Base-by-base conservation (phyloP, 306 rosid genomes). In the Cicer arietinum region DNA sequence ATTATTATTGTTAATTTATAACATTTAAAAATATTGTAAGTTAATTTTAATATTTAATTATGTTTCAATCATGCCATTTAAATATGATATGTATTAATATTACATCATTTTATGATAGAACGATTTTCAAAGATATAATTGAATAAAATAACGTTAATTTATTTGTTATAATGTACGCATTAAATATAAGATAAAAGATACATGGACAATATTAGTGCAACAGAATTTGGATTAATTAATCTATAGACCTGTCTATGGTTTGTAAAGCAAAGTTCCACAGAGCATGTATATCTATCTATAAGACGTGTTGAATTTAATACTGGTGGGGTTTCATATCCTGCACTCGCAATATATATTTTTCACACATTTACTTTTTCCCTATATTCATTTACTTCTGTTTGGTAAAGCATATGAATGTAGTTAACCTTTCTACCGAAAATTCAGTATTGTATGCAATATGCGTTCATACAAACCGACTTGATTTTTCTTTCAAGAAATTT, bases 341-440 rank as follows among this genome's bases (percentile, higher is more conserved):
- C 53, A 10, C 64, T 6, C 59, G 56, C 74, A 30, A 60, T 37
- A 62, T 56, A 53, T 12, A 35, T 16, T 74, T 69, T 53, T 17
- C 60, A 53, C 67, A 59, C 68, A 81, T 63, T 75, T 46, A 6
- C 52, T 53, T 62, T 65, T 51, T 65, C 14, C 12, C 74, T 63
- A 22, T 63, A 20, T 66, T 22, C 69, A 81, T 81, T 81, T 82
- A 82, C 82, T 82, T 48, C 8, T 8, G 85, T 82, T 82, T 77
- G 85, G 82, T 82, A 77, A 68, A 82, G 76, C 39, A 46, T 45
- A 71, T 82, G 79, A 82, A 82, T 82, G 81, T 71, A 41, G 45
- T 60, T 17, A 60, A 61, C 44, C 48, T 77, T 71, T 71, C 64
- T 71, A 14, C 67, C 35, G 14, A 37, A 52, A 70, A 81, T 72